These are phyloP conservation scores for Waitea zeae DNA, from an alignment of 1,284 basidiomycete species.

Conservation along the genomic window DNA sequence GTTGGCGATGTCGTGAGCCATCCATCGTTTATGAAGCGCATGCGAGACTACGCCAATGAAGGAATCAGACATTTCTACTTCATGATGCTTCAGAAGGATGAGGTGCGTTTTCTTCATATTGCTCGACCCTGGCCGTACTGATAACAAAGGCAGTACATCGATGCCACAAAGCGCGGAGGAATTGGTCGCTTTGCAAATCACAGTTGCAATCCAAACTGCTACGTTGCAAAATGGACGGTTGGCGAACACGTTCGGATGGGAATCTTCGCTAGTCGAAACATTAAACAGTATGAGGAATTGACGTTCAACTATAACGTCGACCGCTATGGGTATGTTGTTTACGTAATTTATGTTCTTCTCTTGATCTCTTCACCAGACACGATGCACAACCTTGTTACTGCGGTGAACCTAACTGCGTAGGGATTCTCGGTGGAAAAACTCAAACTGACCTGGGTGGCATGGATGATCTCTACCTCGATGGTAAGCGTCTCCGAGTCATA, in stretches of 20 bases:
- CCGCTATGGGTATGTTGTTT: constrained; percentile 76
- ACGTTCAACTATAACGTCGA: constrained; percentile 99
- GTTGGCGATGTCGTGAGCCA: constrained; percentile 93
- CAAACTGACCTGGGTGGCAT: constrained; percentile 92
- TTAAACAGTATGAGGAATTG: constrained; percentile 78
- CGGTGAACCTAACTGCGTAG: constrained; percentile 91
- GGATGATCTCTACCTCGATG: constrained; percentile 91
- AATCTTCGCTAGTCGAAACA: constrained; percentile 83
- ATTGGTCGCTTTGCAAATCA: constrained; percentile 97
- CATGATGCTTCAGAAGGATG: constrained; percentile 98
- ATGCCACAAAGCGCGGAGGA: constrained; percentile 94
- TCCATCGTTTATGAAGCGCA: constrained; percentile 78
- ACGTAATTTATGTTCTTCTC: constrained; percentile 12
- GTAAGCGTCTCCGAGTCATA: constrained; percentile 25
- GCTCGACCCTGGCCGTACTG: neutral
- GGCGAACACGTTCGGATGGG: constrained; percentile 91
- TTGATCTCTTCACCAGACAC: constrained; percentile 36
- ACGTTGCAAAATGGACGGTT: constrained; percentile 98
- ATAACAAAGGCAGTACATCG: constrained; percentile 59
- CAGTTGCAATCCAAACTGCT: constrained; percentile 95
- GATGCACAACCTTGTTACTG: constrained; percentile 94
- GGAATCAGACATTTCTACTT: constrained; percentile 98
- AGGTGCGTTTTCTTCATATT: constrained; percentile 32
- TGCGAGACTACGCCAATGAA: constrained; percentile 86
- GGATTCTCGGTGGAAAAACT: constrained; percentile 94